Conservation (phyloP, 1,284 basidiomycete species). For the Phenoliferia sp. region DNA sequence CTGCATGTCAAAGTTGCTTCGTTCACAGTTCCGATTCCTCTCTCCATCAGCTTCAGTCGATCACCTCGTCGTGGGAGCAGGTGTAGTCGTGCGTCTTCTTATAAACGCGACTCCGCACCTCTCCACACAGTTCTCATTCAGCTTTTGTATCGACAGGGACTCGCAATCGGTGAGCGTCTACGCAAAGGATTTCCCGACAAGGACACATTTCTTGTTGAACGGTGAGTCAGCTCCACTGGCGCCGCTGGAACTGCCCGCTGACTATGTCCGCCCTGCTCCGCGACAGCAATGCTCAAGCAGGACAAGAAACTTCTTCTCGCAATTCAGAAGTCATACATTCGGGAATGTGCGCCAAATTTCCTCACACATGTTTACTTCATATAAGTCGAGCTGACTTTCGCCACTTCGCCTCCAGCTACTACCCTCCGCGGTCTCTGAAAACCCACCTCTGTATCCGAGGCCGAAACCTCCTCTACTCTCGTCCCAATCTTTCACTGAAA, state of each 20-base stretch:
- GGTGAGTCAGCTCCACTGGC: conserved; percentile 1
- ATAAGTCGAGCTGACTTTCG: background rate
- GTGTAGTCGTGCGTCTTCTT: conserved; percentile 44
- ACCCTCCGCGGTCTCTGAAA: conserved; percentile 80
- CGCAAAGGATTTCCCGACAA: conserved; percentile 62
- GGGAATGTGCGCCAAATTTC: conserved; percentile 30
- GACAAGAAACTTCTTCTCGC: conserved; percentile 49
- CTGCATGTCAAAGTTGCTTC: background rate
- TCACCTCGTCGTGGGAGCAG: conserved; percentile 87
- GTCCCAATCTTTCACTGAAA: conserved; percentile 60
- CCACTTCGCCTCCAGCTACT: conserved; percentile 47
- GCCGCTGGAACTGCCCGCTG: background rate
- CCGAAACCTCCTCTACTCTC: conserved; percentile 74
- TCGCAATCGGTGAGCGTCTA: conserved; percentile 76
- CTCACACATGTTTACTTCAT: background rate
- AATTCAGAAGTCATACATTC: conserved; percentile 74
- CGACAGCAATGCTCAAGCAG: conserved; percentile 22
- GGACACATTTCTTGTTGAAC: conserved; percentile 82
- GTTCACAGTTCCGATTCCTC: conserved; percentile 40
- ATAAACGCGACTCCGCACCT: background rate
- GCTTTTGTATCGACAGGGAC: conserved; percentile 55
- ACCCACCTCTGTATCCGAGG: conserved; percentile 82
- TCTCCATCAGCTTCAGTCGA: conserved; percentile 73
- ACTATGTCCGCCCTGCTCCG: background rate
- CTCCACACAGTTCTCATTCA: conserved; percentile 1